These are phyloP conservation scores for Hyaloperonospora arabidopsidis DNA, from an alignment of 352 stramenopile species.

Conservation along the genomic window DNA sequence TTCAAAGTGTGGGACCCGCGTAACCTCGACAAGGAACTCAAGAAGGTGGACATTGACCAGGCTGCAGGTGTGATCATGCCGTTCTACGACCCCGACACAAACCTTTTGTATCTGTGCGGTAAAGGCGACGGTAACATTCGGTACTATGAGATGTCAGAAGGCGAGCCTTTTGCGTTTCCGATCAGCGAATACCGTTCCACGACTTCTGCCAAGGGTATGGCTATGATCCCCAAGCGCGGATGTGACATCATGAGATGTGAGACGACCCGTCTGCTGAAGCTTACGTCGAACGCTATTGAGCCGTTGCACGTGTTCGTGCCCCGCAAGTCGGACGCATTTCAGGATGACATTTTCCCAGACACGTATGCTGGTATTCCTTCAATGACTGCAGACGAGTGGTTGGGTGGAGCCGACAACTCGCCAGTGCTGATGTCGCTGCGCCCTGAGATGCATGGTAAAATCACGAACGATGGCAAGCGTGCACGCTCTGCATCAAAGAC, in stretches of 20 bases:
- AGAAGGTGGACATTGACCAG: conserved; percentile 95
- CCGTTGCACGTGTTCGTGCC: conserved; percentile 95
- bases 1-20: conserved; percentile 86
- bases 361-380: conserved; percentile 90
- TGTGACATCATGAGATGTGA: conserved; percentile 98
- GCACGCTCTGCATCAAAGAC: conserved; percentile 41
- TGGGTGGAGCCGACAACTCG: conserved; percentile 89
- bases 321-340: conserved; percentile 98
- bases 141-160: conserved; percentile 97
- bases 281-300: conserved; percentile 95
- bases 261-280: conserved; percentile 92
- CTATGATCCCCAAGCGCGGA: conserved; percentile 97
- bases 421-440: conserved; percentile 91
- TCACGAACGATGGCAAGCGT: conserved; percentile 81
- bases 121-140: conserved; percentile 98
- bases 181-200: conserved; percentile 95
- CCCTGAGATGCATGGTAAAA: conserved; percentile 80
- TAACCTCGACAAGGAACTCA: conserved; percentile 89
- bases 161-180: conserved; percentile 88
- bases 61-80: conserved; percentile 98
- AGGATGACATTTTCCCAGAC: conserved; percentile 99
- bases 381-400: conserved; percentile 94
- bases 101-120: conserved; percentile 96
- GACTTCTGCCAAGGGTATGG: conserved; percentile 94
- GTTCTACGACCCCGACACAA: conserved; percentile 97